phyloP scores from a whole-genome alignment of 805 yeast species.

The Barnettozyma siamensis region DNA sequence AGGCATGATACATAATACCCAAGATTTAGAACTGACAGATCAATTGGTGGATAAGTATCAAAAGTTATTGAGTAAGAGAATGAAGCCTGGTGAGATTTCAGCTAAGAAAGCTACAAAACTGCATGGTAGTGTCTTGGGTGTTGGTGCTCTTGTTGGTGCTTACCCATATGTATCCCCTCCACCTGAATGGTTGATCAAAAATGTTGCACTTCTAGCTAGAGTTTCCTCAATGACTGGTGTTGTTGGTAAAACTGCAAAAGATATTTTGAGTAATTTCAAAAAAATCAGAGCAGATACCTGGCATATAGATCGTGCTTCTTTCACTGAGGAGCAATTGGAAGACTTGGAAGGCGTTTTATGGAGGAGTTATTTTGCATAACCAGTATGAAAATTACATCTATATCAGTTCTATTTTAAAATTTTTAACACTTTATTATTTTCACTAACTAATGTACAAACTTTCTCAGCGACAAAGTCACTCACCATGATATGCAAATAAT shows the following conservation, averaged over 20 bases:
- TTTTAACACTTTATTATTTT: conserved; percentile 1
- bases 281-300: conserved; percentile 93
- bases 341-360: conserved; percentile 92
- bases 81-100: conserved; percentile 30
- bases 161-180: conserved; percentile 90
- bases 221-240: conserved; percentile 72
- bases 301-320: conserved; percentile 79
- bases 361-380: conserved; percentile 87
- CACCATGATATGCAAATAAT: too few relatives aligned
- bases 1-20: conserved; percentile 58
- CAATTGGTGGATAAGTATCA: conserved; percentile 31
- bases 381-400: too few relatives aligned
- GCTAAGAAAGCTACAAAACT: conserved; percentile 40
- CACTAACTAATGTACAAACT: conserved; percentile 3
- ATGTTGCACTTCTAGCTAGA: conserved; percentile 62
- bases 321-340: conserved; percentile 73
- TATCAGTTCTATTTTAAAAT: too few relatives aligned
- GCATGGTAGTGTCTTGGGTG: conserved; percentile 85
- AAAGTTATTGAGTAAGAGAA: conserved; percentile 23
- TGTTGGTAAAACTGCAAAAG: conserved; percentile 80
- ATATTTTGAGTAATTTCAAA: conserved; percentile 74
- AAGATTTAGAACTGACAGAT: conserved; percentile 37
- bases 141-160: conserved; percentile 84
- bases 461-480: too few relatives aligned
- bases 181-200: conserved; percentile 80